These are phyloP conservation scores for Pelargonium fulgidum DNA, from an alignment of 441 rosid genomes.

Conservation along the genomic window DNA sequence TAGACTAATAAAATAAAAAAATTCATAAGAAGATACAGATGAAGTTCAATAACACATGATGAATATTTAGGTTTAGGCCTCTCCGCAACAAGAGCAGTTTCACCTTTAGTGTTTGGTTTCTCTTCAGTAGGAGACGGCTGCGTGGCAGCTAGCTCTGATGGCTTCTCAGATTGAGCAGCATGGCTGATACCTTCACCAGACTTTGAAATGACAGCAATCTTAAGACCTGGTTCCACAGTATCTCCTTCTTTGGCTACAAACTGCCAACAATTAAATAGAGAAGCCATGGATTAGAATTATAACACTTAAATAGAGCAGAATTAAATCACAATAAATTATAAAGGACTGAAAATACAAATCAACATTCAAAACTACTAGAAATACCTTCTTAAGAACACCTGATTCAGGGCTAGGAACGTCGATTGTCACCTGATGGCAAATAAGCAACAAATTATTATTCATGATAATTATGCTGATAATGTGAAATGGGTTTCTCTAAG, in stretches of 20 bases:
- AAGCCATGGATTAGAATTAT: constrained; percentile 12
- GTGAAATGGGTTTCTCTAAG: neutral
- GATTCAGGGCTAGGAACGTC: constrained; percentile 89
- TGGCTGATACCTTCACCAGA: constrained; percentile 73
- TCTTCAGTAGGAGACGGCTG: constrained; percentile 51
- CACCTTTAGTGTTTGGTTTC: constrained; percentile 26
- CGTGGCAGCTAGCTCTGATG: constrained; percentile 48
- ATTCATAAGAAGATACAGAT: neutral
- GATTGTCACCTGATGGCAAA: constrained; percentile 68
- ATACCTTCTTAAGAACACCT: constrained; percentile 83
- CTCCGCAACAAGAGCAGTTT: neutral
- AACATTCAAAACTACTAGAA: constrained; percentile 10
- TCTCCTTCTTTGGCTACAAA: constrained; percentile 88
- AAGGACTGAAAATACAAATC: neutral
- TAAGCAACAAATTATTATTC: constrained; percentile 6
- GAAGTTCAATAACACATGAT: neutral
- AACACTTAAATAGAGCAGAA: neutral
- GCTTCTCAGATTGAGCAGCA: constrained; percentile 53
- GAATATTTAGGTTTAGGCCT: neutral
- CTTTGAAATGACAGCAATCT: constrained; percentile 74
- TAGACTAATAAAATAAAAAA: neutral
- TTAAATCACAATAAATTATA: neutral
- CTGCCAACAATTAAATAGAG: constrained; percentile 28
- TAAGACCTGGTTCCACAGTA: constrained; percentile 84
- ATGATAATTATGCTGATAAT: neutral